Evolutionary conservation across 176 grass and related monocot species (phyloP), one percentile per base, ranked within the genome.

Genomic region (Oropetium thomaeum): DNA sequence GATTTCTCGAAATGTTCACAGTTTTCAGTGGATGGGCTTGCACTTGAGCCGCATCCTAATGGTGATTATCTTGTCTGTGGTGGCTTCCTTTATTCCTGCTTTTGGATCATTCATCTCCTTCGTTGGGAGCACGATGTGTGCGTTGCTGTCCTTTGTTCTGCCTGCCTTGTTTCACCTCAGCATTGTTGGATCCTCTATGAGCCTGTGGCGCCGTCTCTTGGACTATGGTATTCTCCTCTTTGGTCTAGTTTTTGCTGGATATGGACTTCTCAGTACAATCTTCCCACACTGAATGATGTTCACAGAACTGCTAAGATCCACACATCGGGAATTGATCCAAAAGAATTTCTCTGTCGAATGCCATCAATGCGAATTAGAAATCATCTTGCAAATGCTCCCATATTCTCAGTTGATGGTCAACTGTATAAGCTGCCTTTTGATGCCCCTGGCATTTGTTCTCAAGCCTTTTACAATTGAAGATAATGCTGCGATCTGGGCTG

Each of bases 51-150:
- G 95, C 32, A 70, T 87, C 10, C 39, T 85, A 7, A 76, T 70
- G 52, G 67, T 97, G 59, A 37, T 25, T 5, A 9, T 83, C 41
- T 35, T 97, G 33, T 61, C 74, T 10, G 37, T 85, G 53, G 80
- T 97, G 79, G 94, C 90, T 5, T 93, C 94, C 41, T 89, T 65
- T 64, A 79, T 97, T 16, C 95, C 90, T 22, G 88, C 81, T 17
- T 97, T 97, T 10, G 90, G 90, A 15, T 65, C 81, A 1, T 97
- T 89, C 62, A 78, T 97, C 70, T 89, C 94, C 16, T 93, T 97
- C n/a, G 88, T 97, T 0, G 90, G 90, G 57, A 93, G 95, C 81
- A 97, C 95, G 0, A 82, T 93, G 28, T 97, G 88, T 15, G 86
- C 88, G 0, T 51, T 97, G 45, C 88, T 97, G 8, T 93, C 94